Evolutionary conservation across 306 rosid genomes (phyloP), one percentile per base, ranked within the genome.

Genomic region (Cicer chorassanicum): DNA sequence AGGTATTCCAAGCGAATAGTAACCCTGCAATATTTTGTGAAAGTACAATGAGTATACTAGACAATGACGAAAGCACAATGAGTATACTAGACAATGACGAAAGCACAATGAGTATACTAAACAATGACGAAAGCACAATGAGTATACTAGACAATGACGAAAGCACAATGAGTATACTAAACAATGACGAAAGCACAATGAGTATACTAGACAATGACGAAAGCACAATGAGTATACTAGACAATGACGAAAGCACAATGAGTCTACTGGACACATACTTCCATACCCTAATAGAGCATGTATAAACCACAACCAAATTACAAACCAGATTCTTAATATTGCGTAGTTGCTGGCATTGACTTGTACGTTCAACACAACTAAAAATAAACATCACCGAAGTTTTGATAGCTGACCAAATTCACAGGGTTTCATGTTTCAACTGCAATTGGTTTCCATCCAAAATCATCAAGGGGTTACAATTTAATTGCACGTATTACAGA

Each of bases 1-100:
- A 90, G 88, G 86, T 89, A 87, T 79, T 94, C 99, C 81, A 87
- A 51, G 55, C 93, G 96, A 50, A 94, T 83, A 43, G 87, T 87
- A 78, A 71, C 86, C 89, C 99, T 94, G 90, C 68, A 72, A 72
- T 78, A 83, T 80, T 84, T 15, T 80, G 74, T 65, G 19, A 81
- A 77, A 75, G 39, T 57, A 41, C 21, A 70, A 63, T 11, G 66
- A 64, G 62, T 65, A 66, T 48, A 65, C 48, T 40, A 55, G 38
- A 65, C 4, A 29, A 29, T 24, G 4, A 24, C 4, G 34, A 24
- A 24, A 24, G 4, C 34, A 2, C 34, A 3, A 24, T 24, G 34
- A 24, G 34, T 19, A 13, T 70, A 51, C 56, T 21, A 6, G 55
- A 66, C 53, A 59, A 21, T 24, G 29, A 24, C 29, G 19, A 81